phyloP scores from a whole-genome alignment of 108 stramenopile species.

The Schizochytrium sp. region DNA sequence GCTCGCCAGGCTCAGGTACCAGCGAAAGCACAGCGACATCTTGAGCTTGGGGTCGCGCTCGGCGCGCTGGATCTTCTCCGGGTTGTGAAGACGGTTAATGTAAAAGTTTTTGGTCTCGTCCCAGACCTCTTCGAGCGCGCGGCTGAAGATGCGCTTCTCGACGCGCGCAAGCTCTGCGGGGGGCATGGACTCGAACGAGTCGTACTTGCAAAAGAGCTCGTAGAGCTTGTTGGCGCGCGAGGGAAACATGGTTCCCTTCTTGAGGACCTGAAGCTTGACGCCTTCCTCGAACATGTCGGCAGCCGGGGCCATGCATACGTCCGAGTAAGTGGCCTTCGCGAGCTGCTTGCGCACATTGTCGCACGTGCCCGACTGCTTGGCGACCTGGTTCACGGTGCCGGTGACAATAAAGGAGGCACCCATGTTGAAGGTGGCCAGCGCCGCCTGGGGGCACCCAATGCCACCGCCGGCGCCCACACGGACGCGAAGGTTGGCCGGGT shows the following conservation, averaged over 20 bases:
- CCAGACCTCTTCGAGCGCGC: neutral
- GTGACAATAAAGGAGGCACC: neutral
- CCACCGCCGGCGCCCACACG: neutral
- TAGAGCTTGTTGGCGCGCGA: slow-evolving; percentile 4
- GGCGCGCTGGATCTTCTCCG: neutral
- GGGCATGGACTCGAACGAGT: neutral
- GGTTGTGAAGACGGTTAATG: neutral
- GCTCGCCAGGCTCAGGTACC: neutral
- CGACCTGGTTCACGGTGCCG: neutral
- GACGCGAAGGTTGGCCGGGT: neutral
- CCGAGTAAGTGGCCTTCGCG: neutral
- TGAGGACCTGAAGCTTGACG: neutral
- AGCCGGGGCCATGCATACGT: neutral
- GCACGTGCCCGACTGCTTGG: neutral
- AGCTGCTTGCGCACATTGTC: neutral
- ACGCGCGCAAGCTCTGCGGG: neutral
- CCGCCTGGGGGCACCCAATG: neutral
- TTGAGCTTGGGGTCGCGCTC: neutral
- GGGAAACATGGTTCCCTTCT: neutral
- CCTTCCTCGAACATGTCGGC: neutral
- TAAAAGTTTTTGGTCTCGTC: neutral
- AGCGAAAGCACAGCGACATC: neutral
- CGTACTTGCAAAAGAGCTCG: neutral
- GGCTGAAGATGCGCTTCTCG: neutral
- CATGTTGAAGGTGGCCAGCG: neutral